Conservation (phyloP, 768 basidiomycete species). For the Lanmaoa rubissima region DNA sequence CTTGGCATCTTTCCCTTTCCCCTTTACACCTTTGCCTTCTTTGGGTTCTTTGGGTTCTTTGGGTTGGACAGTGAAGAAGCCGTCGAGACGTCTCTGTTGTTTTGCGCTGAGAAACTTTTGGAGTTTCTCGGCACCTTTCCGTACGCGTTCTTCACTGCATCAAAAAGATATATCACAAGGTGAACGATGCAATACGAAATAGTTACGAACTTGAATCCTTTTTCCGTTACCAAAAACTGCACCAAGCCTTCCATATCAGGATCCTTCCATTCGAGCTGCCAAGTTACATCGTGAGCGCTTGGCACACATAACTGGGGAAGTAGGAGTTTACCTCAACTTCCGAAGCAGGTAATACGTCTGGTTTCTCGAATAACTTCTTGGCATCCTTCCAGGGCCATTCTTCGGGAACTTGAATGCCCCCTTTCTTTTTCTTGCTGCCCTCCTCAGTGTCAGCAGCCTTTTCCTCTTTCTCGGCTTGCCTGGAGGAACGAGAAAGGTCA, state of each 20-base stretch:
- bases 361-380: conserved; percentile 83
- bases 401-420: conserved; percentile 78
- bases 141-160: conserved; percentile 89
- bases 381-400: conserved; percentile 98
- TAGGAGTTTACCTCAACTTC: conserved; percentile 68
- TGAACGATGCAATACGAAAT: background rate
- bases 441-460: conserved; percentile 42
- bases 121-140: conserved; percentile 93
- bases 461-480: conserved; percentile 40
- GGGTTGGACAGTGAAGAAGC: conserved; percentile 83
- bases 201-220: conserved; percentile 84
- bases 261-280: conserved; percentile 87
- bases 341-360: conserved; percentile 84
- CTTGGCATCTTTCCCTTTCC: conserved; percentile 50
- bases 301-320: background rate
- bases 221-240: conserved; percentile 89
- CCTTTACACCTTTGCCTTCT: conserved; percentile 40
- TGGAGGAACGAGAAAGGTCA: conserved; percentile 9
- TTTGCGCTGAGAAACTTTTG: conserved; percentile 83
- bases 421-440: conserved; percentile 55
- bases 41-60: conserved; percentile 53
- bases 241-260: conserved; percentile 94
- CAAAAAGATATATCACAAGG: background rate
- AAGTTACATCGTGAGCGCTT: background rate
- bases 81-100: conserved; percentile 94